Conservation (phyloP, 176 grass and related monocot genomes). For the Tillandsia leiboldiana region DNA sequence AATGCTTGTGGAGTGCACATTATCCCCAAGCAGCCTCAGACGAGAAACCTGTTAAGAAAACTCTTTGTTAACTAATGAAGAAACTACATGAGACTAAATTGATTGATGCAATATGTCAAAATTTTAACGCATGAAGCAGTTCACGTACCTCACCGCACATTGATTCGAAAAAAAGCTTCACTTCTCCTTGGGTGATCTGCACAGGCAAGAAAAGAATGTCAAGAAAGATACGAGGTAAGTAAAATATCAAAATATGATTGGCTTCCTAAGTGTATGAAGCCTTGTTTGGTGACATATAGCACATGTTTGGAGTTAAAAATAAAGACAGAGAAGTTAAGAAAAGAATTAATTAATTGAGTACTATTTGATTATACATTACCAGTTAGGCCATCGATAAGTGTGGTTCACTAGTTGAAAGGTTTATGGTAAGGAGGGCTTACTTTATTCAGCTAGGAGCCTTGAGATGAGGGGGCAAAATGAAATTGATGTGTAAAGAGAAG, state of each 20-base stretch:
- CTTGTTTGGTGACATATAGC: too few relatives aligned
- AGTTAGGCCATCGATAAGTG: too few relatives aligned
- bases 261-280: too few relatives aligned
- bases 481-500: too few relatives aligned
- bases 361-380: too few relatives aligned
- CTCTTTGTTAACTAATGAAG: neutral
- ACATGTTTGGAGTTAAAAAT: too few relatives aligned
- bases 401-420: too few relatives aligned
- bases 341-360: too few relatives aligned
- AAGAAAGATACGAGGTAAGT: neutral
- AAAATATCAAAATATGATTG: neutral
- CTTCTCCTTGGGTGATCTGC: conserved; percentile 77
- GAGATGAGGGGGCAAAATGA: too few relatives aligned
- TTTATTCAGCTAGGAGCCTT: too few relatives aligned
- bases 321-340: too few relatives aligned
- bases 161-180: conserved; percentile 68
- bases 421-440: too few relatives aligned
- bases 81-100: conserved; percentile 4
- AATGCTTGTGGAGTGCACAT: conserved; percentile 80
- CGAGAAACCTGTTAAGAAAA: conserved; percentile 61
- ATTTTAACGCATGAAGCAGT: neutral
- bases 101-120: neutral
- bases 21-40: conserved; percentile 84
- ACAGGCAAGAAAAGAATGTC: conserved; percentile 18
- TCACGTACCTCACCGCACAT: conserved; percentile 58